A percentile compares a stretch with the other conserved stretches of the same genome.
Evolutionary conservation across 139 green algal genomes (phyloP).

Genomic region (Astrephomene gubernaculifera): DNA sequence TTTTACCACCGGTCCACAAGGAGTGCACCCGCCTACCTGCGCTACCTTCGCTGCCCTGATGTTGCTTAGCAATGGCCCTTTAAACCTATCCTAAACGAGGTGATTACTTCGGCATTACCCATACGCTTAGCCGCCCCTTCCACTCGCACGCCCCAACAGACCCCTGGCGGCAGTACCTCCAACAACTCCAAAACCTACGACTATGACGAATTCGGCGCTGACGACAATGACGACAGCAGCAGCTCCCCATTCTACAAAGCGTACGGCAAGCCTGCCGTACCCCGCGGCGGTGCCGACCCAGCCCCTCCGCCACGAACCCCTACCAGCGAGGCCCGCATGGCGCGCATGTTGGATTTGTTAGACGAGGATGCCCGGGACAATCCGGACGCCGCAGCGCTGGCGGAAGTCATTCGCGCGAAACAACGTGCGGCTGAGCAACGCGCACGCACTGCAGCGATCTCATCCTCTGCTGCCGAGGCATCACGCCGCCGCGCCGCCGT

Average conservation of each 20-base stretch:
- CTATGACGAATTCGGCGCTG: background rate
- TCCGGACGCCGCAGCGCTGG: slow-evolving; percentile 3
- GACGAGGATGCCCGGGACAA: background rate
- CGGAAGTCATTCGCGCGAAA: background rate
- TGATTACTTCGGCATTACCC: no score
- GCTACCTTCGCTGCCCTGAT: no score
- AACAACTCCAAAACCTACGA: background rate
- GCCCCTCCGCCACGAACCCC: no score
- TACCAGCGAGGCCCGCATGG: background rate
- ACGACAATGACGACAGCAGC: background rate
- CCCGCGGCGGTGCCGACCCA: no score
- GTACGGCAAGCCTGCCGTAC: no score
- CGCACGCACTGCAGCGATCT: background rate
- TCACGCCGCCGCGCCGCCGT: background rate
- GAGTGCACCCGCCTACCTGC: no score
- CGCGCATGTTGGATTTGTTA: background rate
- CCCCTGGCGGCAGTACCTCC: no score
- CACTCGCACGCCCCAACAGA: no score
- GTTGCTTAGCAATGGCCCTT: no score
- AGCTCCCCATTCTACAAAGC: background rate
- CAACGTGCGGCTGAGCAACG: background rate
- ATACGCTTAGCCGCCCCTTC: no score
- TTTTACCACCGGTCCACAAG: no score
- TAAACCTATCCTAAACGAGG: no score
- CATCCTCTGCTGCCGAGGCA: background rate